A percentile compares a stretch with the other conserved stretches of the same genome.
These are phyloP conservation scores for Ophiostoma montium DNA, from an alignment of 2,329 filamentous ascomycete genomes.

Conservation along the genomic window DNA sequence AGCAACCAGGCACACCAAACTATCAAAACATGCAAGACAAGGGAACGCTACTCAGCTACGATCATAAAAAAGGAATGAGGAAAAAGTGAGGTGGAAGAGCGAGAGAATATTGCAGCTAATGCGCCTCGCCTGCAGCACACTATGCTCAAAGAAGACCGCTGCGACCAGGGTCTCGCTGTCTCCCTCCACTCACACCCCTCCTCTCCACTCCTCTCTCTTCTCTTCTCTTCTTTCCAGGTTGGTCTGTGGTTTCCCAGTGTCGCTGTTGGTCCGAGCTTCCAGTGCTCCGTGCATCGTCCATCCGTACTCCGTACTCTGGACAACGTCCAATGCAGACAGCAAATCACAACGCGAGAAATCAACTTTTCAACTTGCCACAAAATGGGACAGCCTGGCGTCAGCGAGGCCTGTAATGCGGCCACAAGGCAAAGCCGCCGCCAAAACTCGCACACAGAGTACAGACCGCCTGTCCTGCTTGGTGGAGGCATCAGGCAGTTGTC, in stretches of 20 bases:
- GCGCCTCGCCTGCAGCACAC: constrained; percentile 3
- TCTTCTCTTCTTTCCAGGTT: neutral
- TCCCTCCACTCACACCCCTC: constrained; percentile 3
- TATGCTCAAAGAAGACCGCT: constrained; percentile 1
- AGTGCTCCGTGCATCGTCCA: too few species aligned
- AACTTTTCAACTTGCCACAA: too few species aligned
- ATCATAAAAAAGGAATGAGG: neutral
- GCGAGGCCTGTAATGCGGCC: neutral
- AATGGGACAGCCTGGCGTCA: too few species aligned
- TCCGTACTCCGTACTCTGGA: too few species aligned
- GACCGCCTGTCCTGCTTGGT: neutral
- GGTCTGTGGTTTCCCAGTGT: neutral
- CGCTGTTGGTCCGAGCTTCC: neutral
- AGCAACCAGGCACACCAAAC: neutral
- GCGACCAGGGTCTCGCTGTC: neutral
- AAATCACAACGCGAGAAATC: too few species aligned
- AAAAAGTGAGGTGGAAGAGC: neutral
- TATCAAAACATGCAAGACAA: too few species aligned
- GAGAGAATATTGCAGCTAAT: neutral
- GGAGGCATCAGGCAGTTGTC: neutral
- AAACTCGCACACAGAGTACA: neutral
- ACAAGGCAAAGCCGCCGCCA: neutral
- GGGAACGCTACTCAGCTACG: too few species aligned
- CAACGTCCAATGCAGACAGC: too few species aligned
- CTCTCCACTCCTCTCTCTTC: neutral